A percentile compares a stretch with the other conserved stretches of the same genome.
These are phyloP conservation scores for Sinapis alba DNA, from an alignment of 441 rosid species.

Conservation along the genomic window DNA sequence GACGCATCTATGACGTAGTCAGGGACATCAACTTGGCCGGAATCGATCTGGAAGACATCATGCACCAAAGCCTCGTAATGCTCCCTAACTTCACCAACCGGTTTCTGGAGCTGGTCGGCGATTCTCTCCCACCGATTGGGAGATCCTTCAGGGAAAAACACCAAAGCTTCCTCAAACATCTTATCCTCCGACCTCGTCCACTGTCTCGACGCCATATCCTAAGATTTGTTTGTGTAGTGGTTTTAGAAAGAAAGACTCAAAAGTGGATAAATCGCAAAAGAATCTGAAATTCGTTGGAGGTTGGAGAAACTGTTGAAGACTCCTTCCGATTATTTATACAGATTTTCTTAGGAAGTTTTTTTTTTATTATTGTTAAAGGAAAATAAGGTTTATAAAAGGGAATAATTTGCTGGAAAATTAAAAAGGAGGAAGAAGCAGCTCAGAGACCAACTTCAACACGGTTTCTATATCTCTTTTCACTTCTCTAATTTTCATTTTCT, in stretches of 20 bases:
- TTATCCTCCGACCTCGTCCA: slow-evolving; percentile 78
- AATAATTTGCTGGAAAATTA: slow-evolving; percentile 19
- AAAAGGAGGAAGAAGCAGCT: slow-evolving; percentile 11
- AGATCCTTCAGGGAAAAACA: slow-evolving; percentile 49
- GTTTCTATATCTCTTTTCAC: slow-evolving; percentile 30
- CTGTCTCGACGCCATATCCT: slow-evolving; percentile 33
- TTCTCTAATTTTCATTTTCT: not conserved
- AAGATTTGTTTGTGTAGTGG: not conserved
- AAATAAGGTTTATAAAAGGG: not conserved
- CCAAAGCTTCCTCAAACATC: slow-evolving; percentile 69
- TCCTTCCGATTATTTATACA: slow-evolving; percentile 13
- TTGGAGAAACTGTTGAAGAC: slow-evolving; percentile 10
- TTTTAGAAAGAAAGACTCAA: not conserved
- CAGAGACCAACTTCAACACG: slow-evolving; percentile 53
- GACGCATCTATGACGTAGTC: slow-evolving; percentile 51
- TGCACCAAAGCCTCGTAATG: slow-evolving; percentile 59
- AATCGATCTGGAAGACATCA: slow-evolving; percentile 68
- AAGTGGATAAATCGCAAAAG: not conserved
- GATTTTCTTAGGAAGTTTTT: slow-evolving; percentile 17
- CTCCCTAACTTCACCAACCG: slow-evolving; percentile 51
- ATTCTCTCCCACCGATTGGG: slow-evolving; percentile 71
- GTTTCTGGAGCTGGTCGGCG: slow-evolving; percentile 49
- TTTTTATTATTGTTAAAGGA: not conserved
- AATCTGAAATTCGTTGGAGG: slow-evolving; percentile 19
- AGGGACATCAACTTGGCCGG: slow-evolving; percentile 70